These are phyloP conservation scores for Acer campestre DNA, from an alignment of 345 rosid genomes.

Conservation along the genomic window DNA sequence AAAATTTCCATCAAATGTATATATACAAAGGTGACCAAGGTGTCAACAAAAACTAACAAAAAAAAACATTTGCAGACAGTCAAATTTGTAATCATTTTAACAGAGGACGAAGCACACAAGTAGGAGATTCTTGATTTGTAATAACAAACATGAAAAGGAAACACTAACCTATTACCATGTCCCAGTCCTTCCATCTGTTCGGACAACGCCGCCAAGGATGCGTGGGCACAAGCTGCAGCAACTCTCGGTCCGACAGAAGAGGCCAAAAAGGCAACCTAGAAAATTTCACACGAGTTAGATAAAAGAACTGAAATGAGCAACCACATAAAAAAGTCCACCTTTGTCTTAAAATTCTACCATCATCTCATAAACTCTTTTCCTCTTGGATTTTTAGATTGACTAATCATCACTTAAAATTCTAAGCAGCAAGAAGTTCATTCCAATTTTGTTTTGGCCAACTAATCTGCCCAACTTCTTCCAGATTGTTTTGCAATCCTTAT, in stretches of 20 bases:
- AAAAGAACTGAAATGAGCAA: constrained; percentile 7
- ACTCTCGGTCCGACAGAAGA: constrained; percentile 98
- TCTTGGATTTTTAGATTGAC: background rate
- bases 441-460: background rate
- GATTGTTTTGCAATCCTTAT: background rate
- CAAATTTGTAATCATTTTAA: background rate
- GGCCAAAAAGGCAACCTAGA: constrained; percentile 94
- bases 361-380: background rate
- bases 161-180: constrained; percentile 58
- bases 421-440: background rate
- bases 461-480: background rate
- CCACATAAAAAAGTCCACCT: background rate
- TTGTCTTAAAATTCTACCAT: background rate
- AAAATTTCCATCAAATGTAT: background rate
- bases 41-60: background rate
- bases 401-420: background rate
- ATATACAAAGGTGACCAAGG: background rate
- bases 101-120: background rate
- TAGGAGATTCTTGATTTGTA: background rate
- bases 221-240: constrained; percentile 99
- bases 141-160: constrained; percentile 11
- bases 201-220: constrained; percentile 77
- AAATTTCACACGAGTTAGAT: constrained; percentile 26
- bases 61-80: background rate
- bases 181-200: constrained; percentile 47